Base-by-base conservation (phyloP, 2,329 filamentous ascomycete species). In the Fusarium lyarnte region DNA sequence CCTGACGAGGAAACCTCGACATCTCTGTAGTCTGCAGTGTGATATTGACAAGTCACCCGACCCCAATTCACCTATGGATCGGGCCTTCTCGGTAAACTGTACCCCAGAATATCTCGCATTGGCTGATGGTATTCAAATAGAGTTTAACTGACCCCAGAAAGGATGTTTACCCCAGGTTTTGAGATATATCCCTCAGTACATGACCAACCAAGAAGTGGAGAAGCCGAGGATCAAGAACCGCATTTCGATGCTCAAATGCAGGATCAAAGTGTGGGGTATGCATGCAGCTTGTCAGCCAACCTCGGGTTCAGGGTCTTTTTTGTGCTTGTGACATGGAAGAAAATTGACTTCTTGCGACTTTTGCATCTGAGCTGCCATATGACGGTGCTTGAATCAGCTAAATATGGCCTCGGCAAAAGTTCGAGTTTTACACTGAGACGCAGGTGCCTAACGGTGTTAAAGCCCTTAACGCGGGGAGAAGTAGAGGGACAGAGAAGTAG, bases 1-100 rank as follows among this genome's bases (percentile, higher is more conserved):
- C 13, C 6, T 14, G 19, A 5, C 7, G 11, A 9, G 3, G 23
- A 49, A 19, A 1, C 5, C 11, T 33, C 21, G 21, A 7, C 21
- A 7, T 25, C 9, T 11, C 25, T 2, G 5, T 2, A n/a, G 9
- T 11, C 8, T 1, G 8, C 1, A 13, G 3, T 13, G 25, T 8
- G 12, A 21, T 11, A 3, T 10, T 14, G 2, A 19, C 38, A 21
- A 16, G 36, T 46, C 23, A 21, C 14, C 23, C 17, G n/a, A 45
- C 17, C 7, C 12, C 8, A 25, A 14, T 21, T 16, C n/a, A 14
- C 7, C n/a, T 21, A 17, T 7, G 3, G 3, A 46, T 46, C 53
- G 39, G 53, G 17, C n/a, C 17, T 57, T 35, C 38, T 25, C 29
- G 6, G 7, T 16, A 14, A 12, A 10, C 14, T 33, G 23, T 16